These are phyloP conservation scores for Epicoccum sorghinum DNA, from an alignment of 2,329 filamentous ascomycete genomes.

Conservation along the genomic window DNA sequence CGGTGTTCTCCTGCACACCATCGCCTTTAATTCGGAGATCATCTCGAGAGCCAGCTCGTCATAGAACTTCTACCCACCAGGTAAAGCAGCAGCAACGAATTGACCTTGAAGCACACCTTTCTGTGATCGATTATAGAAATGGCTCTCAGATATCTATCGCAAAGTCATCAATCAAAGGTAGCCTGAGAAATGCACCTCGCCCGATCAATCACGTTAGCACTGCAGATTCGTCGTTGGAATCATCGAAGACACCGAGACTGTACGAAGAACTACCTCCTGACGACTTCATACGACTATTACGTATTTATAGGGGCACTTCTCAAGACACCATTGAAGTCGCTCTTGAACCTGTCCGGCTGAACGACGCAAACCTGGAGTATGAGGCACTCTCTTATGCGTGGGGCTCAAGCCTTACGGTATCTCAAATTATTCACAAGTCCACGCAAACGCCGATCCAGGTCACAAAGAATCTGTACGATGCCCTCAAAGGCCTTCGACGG, in stretches of 20 bases:
- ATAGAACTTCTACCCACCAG: neutral
- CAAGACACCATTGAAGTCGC: conserved; percentile 1
- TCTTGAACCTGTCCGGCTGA: conserved; percentile 14
- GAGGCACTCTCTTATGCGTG: conserved; percentile 27
- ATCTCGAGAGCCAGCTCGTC: neutral
- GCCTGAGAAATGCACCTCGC: too few species aligned
- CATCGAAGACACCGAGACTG: neutral
- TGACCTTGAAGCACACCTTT: neutral
- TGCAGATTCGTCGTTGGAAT: neutral
- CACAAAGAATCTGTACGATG: conserved; percentile 15
- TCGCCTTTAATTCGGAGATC: neutral
- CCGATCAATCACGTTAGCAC: neutral
- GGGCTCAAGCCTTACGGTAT: conserved; percentile 3
- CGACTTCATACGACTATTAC: conserved; percentile 21
- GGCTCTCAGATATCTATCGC: neutral
- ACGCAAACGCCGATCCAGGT: neutral
- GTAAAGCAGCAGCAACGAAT: neutral
- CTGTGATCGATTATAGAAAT: too few species aligned
- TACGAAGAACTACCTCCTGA: conserved; percentile 4
- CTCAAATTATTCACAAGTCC: neutral
- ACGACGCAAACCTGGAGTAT: conserved; percentile 9
- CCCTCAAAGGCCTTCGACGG: conserved; percentile 14
- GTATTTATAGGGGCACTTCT: conserved; percentile 12
- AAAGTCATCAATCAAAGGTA: neutral
- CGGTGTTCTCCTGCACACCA: neutral